Base-by-base conservation (phyloP, 2,329 filamentous ascomycete genomes). In the Fonsecaea nubica region DNA sequence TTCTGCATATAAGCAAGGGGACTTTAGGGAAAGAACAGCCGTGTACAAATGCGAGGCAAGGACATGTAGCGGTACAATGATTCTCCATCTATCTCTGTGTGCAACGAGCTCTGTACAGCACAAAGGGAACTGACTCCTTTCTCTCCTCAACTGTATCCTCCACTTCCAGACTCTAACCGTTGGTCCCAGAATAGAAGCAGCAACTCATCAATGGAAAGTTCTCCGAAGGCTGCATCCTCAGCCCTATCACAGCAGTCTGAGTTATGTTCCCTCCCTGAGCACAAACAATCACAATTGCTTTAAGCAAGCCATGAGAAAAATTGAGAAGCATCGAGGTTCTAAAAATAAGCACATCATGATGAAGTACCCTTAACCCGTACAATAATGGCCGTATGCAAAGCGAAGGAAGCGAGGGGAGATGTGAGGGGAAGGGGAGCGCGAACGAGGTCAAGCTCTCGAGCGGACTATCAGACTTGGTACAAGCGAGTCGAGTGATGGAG, bases 111-210 rank as follows among this genome's bases (percentile, higher is more conserved):
- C n/a, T 38, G 45, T 18, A 48, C 58, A 48, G n/a, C 57, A n/a
- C 30, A 38, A 21, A 61, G 7, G 30, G 45, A 53, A 53, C 13
- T n/a, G n/a, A 50, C 18, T 21, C 25, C 4, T 21, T 25, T 50
- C 38, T 38, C 38, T 6, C 38, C 3, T 12, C 8, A 1, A 50
- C 3, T 0, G 45, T 50, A 50, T 25, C 45, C 13, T 18, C 58
- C 8, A 40, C n/a, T 13, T 33, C 53, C 32, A 25, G 30, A 21
- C 32, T 12, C 2, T n/a, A 30, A 9, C 18, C 45, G 18, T 12
- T 25, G 32, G 32, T 33, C 58, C 53, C 15, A 40, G 52, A 61
- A 61, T 61, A 61, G 58, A 52, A 61, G 10, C 48, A 40, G 21
- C 10, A 54, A 35, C n/a, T 54, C 18, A 7, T 12, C 4, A 45